Base-by-base conservation (phyloP, 2,329 filamentous ascomycete genomes). In the Fonsecaea monophora region DNA sequence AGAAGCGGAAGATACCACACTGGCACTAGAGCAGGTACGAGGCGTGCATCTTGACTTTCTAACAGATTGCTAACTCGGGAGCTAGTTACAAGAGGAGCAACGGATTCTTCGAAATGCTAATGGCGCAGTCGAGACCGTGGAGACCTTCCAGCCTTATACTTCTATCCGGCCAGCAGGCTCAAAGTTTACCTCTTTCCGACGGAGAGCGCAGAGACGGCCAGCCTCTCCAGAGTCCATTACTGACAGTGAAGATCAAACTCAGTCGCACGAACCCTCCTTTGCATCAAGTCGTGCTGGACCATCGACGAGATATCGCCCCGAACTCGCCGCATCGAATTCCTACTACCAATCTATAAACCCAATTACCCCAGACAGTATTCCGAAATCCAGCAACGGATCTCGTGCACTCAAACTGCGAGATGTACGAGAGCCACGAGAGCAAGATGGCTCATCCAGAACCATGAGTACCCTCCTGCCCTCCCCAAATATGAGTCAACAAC, bases 1-100 rank as follows among this genome's bases (percentile, higher is more conserved):
- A 64, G 89, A 90, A 76, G 83, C 86, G 3, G 86, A 90, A 61
- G 82, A 87, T 73, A 80, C 85, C 21, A 77, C 80, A 32, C 78
- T 83, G 64, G 83, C 84, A 65, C 74, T 87, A 37, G 80, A 82
- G 71, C 82, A 69, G 64, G 67, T 69, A 69, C 30, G 56, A 34
- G 86, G 81, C 35, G n/a, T 48, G 35, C 15, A 53, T 12, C 34
- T 30, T 18, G 25, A 25, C 18, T 13, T 32, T 32, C 15, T 37
- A 9, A n/a, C 34, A 8, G 48, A 32, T 10, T 48, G 30, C 57
- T 64, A 50, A 63, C 32, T 9, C 30, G 8, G 8, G 12, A 21
- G 35, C 54, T 53, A 73, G 62, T 67, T 70, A 9, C 60, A 70
- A 65, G 66, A 69, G 54, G 70, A 74, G 50, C 67, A 70, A 21